A percentile compares a stretch with the other conserved stretches of the same genome.
Evolutionary conservation across 306 rosid species (phyloP).

Genomic region (Sechiopsis laciniata): DNA sequence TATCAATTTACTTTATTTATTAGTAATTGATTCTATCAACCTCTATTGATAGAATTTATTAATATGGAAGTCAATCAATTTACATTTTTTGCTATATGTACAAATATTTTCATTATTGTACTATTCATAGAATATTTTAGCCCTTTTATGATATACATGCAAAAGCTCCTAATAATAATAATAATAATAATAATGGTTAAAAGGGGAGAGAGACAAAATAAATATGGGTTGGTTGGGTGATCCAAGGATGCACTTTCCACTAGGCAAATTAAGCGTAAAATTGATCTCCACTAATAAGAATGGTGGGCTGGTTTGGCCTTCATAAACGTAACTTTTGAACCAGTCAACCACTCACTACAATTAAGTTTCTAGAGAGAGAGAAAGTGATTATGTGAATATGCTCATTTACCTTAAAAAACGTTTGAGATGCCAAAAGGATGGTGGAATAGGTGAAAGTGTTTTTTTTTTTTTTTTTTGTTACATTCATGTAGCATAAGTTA

Average conservation of each 20-base stretch:
- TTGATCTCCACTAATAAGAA: conserved; percentile 1
- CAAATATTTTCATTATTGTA: too few species aligned
- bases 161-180: too few species aligned
- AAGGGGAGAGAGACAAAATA: background rate
- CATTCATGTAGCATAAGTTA: background rate
- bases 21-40: too few species aligned
- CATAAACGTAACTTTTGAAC: conserved; percentile 3
- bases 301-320: background rate
- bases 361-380: conserved; percentile 7
- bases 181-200: conserved; percentile 25
- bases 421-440: background rate
- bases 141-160: too few species aligned
- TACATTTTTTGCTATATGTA: too few species aligned
- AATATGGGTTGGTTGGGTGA: conserved; percentile 29
- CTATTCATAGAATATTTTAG: too few species aligned
- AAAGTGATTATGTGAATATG: background rate
- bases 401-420: background rate
- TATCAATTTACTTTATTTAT: too few species aligned
- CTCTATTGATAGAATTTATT: too few species aligned
- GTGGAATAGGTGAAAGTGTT: background rate
- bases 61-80: too few species aligned
- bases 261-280: conserved; percentile 6
- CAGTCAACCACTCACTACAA: background rate
- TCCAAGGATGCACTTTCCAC: conserved; percentile 32
- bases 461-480: too few species aligned